Conservation (phyloP, 2,329 filamentous ascomycete species). For the Stemphylium vesicarium region DNA sequence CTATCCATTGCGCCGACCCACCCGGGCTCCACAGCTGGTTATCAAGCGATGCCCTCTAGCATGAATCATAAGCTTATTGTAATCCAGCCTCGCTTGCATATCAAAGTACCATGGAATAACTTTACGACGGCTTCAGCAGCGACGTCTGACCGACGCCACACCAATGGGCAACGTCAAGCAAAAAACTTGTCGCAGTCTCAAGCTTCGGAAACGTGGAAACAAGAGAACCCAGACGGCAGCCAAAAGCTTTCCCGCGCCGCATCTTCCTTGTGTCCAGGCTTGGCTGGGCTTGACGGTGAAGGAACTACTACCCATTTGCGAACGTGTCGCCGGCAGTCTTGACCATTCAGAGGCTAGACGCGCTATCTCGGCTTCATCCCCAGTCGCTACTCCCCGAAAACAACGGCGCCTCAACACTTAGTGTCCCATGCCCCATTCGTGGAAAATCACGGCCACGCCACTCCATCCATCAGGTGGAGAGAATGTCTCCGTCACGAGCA, state of each 20-base stretch:
- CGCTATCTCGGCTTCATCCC: slow-evolving; percentile 18
- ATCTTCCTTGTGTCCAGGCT: slow-evolving; percentile 27
- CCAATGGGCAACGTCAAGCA: neutral
- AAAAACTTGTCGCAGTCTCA: neutral
- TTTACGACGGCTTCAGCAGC: neutral
- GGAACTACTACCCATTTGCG: slow-evolving; percentile 21
- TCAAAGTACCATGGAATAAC: neutral
- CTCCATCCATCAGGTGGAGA: slow-evolving; percentile 23
- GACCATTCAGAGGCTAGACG: slow-evolving; percentile 22
- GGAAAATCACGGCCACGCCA: slow-evolving; percentile 28
- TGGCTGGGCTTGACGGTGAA: slow-evolving; percentile 21
- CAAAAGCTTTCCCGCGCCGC: slow-evolving; percentile 33
- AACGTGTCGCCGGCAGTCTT: slow-evolving; percentile 21
- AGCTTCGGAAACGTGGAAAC: slow-evolving; percentile 13
- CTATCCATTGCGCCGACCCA: slow-evolving; percentile 15
- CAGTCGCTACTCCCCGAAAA: slow-evolving; percentile 12
- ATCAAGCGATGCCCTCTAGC: slow-evolving; percentile 5
- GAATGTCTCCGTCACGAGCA: slow-evolving; percentile 13
- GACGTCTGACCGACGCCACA: neutral
- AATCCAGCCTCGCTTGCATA: neutral
- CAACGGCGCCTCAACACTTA: slow-evolving; percentile 11
- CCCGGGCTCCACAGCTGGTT: slow-evolving; percentile 10
- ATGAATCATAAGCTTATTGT: slow-evolving; percentile 7
- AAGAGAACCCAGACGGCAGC: slow-evolving; percentile 28
- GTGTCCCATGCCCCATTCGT: slow-evolving; percentile 30